These are phyloP conservation scores for Aureobasidium sp. DNA, from an alignment of 2,329 filamentous ascomycete species.

Conservation along the genomic window DNA sequence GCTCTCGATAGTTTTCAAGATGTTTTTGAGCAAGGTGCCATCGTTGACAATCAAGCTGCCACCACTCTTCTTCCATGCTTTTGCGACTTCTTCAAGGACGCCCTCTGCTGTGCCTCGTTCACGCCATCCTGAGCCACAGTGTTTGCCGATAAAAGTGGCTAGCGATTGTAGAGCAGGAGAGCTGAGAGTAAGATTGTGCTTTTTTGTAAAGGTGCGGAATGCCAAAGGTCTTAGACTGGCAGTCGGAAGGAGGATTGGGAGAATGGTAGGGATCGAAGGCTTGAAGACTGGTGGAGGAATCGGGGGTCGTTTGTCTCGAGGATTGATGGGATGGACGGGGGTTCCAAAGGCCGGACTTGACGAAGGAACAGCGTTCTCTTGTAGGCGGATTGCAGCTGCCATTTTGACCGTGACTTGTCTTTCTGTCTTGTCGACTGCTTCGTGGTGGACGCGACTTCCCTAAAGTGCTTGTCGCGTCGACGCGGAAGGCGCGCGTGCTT, in stretches of 20 bases:
- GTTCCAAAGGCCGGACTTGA: conserved; percentile 89
- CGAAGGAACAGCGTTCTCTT: conserved; percentile 58
- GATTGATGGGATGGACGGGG: conserved; percentile 67
- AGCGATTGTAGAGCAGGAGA: conserved; percentile 79
- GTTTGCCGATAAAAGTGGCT: conserved; percentile 81
- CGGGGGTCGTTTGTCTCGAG: conserved; percentile 23
- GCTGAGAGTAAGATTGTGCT: conserved; percentile 87
- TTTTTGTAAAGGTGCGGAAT: conserved; percentile 94
- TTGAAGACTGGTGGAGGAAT: conserved; percentile 41
- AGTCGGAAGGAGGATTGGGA: conserved; percentile 84
- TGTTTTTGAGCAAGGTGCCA: conserved; percentile 61
- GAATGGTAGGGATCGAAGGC: conserved; percentile 56
- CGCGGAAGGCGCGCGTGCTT: neutral
- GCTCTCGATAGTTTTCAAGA: conserved; percentile 75
- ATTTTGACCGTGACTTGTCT: conserved; percentile 17
- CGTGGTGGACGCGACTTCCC: conserved; percentile 1
- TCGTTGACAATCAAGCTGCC: conserved; percentile 90
- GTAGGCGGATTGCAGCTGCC: conserved; percentile 21
- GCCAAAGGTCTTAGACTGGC: conserved; percentile 82
- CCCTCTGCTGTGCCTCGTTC: conserved; percentile 90
- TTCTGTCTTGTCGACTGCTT: neutral
- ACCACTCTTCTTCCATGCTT: conserved; percentile 83
- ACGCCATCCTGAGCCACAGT: conserved; percentile 94
- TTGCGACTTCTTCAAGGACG: conserved; percentile 84
- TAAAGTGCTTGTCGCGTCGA: neutral